Base-by-base conservation (phyloP, 192 early-diverging fungal genomes). In the Backusella psychrophila region DNA sequence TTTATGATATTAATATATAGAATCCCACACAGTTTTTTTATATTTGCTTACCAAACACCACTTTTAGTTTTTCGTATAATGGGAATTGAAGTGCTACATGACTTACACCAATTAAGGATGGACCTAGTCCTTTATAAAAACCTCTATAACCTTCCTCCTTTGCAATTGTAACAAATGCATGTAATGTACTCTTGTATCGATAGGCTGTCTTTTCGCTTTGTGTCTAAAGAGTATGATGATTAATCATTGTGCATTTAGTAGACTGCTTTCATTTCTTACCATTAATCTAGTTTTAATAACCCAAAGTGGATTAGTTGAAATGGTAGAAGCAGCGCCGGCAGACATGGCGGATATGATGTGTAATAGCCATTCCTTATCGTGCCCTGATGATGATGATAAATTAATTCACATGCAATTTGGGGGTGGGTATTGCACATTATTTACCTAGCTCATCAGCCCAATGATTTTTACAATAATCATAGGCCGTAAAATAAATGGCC, bases 11-110 rank as follows among this genome's bases (percentile, higher is more conserved):
- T 7, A 23, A 29, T 63, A 63, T 74, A 36, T 33, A 33, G 3
- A 67, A 26, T 41, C 15, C 23, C 31, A 26, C 42, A 34, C 8
- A n/a, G n/a, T n/a, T n/a, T 39, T 29, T 21, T 65, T 46, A 36
- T 35, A 83, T 44, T 15, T 44, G 42, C 86, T 83, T 87, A 87
- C 87, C 84, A 21, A 91, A 78, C 86, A 86, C 84, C 42, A 83
- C 33, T 85, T 97, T 97, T 42, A 99, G 81, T 72, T 90, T 87
- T 84, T 99, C 97, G 82, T 99, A 99, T 53, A 99, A 84, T 41
- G 97, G 97, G 76, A 99, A 99, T 83, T 97, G 96, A 38, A 99
- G 87, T 6, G 94, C 94, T 3, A 96, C 96, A 80, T 99, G 97
- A 44, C 89, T 91, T 34, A 97, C 93, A 34, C 97, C 97, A 81